phyloP scores from a whole-genome alignment of 306 rosid species.

The Hylodesmum podocarpum region DNA sequence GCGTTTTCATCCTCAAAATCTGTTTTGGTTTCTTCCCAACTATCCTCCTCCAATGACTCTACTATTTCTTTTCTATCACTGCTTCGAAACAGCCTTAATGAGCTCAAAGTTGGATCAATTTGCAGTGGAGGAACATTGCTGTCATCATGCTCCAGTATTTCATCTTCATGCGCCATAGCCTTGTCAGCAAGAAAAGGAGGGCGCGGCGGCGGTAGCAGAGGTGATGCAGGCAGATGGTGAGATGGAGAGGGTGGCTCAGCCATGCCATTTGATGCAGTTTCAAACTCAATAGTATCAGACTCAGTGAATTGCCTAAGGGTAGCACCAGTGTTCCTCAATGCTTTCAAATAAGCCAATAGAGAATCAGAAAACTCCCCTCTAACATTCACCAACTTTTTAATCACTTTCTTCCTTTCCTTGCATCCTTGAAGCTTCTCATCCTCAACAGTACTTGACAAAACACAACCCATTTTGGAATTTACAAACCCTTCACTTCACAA shows the following conservation, averaged over 20 bases:
- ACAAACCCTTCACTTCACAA: neutral
- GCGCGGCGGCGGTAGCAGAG: constrained; percentile 63
- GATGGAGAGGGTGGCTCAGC: constrained; percentile 59
- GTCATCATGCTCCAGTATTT: constrained; percentile 40
- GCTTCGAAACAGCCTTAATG: constrained; percentile 31
- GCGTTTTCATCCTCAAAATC: constrained; percentile 72
- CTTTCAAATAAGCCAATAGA: constrained; percentile 62
- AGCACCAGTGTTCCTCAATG: constrained; percentile 74
- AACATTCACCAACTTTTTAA: constrained; percentile 62
- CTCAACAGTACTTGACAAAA: constrained; percentile 62
- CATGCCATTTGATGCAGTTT: constrained; percentile 42
- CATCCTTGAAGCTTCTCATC: constrained; percentile 68
- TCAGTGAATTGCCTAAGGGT: constrained; percentile 90
- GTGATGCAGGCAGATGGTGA: constrained; percentile 46
- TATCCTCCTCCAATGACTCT: constrained; percentile 55
- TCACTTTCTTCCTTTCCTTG: constrained; percentile 77
- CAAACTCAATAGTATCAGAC: constrained; percentile 73
- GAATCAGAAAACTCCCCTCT: constrained; percentile 85
- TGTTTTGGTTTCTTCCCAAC: constrained; percentile 76
- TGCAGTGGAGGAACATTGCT: constrained; percentile 22
- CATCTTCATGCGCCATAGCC: constrained; percentile 32
- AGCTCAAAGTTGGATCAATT: constrained; percentile 30
- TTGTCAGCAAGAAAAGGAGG: constrained; percentile 68
- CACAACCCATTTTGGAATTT: constrained; percentile 75
- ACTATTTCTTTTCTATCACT: constrained; percentile 36